Base-by-base conservation (phyloP, 495 filamentous ascomycete genomes). In the Podospora bellae-mahoneyi region DNA sequence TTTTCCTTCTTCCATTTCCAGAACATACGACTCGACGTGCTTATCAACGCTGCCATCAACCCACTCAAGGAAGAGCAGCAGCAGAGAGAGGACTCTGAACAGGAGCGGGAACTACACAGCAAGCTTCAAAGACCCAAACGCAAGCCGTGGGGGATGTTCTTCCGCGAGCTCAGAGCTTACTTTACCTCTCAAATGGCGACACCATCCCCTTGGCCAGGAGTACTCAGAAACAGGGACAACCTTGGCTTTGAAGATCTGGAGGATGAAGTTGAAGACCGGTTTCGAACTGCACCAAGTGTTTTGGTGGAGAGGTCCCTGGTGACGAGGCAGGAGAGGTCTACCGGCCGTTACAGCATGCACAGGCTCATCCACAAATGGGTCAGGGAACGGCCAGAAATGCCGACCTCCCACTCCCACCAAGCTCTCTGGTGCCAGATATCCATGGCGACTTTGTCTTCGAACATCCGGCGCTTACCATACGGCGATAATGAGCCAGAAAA, bases 1-100 rank as follows among this genome's bases (percentile, higher is more conserved):
- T 68, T 68, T 48, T 62, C 66, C 60, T 67, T 58, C 19, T 68
- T 68, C 28, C 66, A 64, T 27, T 62, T 26, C 26, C 59, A 68
- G 27, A 62, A 64, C 28, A 64, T 68, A 20, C 60, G 20, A 44
- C 61, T 53, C 5, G 66, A 58, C 18, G 60, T 60, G 3, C 44
- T 68, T 10, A 64, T 57, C 26, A 53, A 19, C 5, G 44, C 66
- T 28, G 60, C 60, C 32, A 34, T 64, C 48, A 62, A 62, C 34
- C 59, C 66, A 23, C 27, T 56, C 0, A 54, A 26, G 5, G 66
- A 68, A 48, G 66, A 64, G 61, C 60, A 34, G 4, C 59, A 62
- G 54, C 34, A 64, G 27, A 39, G 48, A 30, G 19, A 20, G 18
- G 62, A 64, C 39, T 30, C 18, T 13, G 48, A 27, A 18, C 34